phyloP scores from a whole-genome alignment of 2,329 filamentous ascomycete genomes.

The Westerdykella sp. region DNA sequence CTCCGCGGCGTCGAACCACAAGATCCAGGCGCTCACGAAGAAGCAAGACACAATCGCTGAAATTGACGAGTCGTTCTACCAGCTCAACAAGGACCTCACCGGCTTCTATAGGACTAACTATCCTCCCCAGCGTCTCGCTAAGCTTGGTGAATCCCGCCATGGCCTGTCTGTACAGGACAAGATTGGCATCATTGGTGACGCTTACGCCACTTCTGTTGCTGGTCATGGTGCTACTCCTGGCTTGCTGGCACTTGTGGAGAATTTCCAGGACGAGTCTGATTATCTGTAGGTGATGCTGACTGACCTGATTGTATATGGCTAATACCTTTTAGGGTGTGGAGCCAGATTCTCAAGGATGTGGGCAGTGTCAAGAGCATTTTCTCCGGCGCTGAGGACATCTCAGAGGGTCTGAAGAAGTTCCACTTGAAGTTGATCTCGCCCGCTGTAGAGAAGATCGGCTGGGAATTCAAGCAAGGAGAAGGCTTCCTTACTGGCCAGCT shows the following conservation, averaged over 20 bases:
- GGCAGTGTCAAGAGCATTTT: slow-evolving; percentile 79
- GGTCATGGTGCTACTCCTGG: slow-evolving; percentile 77
- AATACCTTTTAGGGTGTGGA: slow-evolving; percentile 60
- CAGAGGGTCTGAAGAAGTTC: slow-evolving; percentile 70
- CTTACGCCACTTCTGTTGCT: slow-evolving; percentile 79
- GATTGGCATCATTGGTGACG: slow-evolving; percentile 86
- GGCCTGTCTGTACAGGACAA: slow-evolving; percentile 80
- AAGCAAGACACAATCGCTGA: slow-evolving; percentile 73
- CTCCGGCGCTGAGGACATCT: slow-evolving; percentile 64
- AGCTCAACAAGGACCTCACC: slow-evolving; percentile 82
- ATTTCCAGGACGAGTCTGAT: slow-evolving; percentile 74
- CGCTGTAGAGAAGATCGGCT: slow-evolving; percentile 74
- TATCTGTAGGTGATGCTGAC: slow-evolving; percentile 52
- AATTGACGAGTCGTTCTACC: slow-evolving; percentile 78
- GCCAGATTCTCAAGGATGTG: slow-evolving; percentile 72
- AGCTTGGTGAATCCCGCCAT: slow-evolving; percentile 70
- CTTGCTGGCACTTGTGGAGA: slow-evolving; percentile 75
- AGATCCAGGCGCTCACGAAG: slow-evolving; percentile 62
- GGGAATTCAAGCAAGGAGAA: slow-evolving; percentile 72
- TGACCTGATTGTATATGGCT: neutral
- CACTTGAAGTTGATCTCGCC: slow-evolving; percentile 68
- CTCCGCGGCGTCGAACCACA: slow-evolving; percentile 54
- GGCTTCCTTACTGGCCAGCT: slow-evolving; percentile 77
- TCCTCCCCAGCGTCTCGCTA: slow-evolving; percentile 71
- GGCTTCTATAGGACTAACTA: slow-evolving; percentile 94